phyloP scores from a whole-genome alignment of 345 rosid genomes.

The Chamaenerion angustifolium region DNA sequence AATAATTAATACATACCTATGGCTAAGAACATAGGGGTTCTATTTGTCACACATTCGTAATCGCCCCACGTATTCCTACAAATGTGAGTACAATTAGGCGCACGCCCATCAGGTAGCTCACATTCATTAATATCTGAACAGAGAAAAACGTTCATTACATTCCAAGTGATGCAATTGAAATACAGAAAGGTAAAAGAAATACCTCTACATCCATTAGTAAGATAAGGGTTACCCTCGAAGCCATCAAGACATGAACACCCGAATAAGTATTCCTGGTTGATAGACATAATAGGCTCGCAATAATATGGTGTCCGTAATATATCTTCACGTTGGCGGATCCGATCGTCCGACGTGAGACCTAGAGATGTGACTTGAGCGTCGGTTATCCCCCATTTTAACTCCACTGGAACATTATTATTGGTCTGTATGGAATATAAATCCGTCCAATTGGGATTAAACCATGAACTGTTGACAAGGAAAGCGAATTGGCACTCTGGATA shows the following conservation, averaged over 20 bases:
- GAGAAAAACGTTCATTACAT: not conserved
- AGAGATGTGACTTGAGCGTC: not conserved
- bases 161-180: not conserved
- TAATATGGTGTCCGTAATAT: not conserved
- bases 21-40: not conserved
- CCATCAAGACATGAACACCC: not conserved
- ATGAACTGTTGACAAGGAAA: not conserved
- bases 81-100: not conserved
- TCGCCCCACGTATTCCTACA: not conserved
- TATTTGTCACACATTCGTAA: not conserved
- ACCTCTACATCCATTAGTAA: slow-evolving; percentile 2
- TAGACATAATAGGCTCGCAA: too few relatives aligned
- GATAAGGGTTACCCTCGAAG: slow-evolving; percentile 3
- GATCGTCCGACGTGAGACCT: not conserved
- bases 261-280: not conserved
- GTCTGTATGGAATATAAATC: not conserved
- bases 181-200: not conserved
- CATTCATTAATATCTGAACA: slow-evolving; percentile 2
- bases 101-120: not conserved
- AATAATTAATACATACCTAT: not conserved
- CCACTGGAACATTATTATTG: not conserved
- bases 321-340: not conserved
- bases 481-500: not conserved
- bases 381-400: not conserved
- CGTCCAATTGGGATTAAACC: not conserved